Evolutionary conservation across 345 rosid genomes (phyloP).

Genomic region (Bruguiera sexangula): DNA sequence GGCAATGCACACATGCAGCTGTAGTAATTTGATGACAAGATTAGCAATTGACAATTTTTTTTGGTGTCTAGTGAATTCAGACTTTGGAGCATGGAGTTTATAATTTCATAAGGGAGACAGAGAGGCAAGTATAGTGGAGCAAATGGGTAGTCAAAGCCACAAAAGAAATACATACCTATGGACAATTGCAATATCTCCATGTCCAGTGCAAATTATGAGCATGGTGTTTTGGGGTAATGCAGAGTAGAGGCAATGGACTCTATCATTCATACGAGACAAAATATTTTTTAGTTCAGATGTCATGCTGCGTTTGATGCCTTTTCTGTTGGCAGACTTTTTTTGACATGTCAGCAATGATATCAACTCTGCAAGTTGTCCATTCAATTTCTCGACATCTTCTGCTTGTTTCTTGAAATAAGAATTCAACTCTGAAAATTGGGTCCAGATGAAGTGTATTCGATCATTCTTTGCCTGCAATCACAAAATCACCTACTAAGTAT

Average conservation of each 20-base stretch:
- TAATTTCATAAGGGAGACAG: neutral
- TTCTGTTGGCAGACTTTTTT: slow-evolving; percentile 37
- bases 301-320: slow-evolving; percentile 38
- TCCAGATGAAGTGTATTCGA: slow-evolving; percentile 71
- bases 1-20: neutral
- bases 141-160: neutral
- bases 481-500: slow-evolving; percentile 4
- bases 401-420: slow-evolving; percentile 62
- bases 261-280: slow-evolving; percentile 46
- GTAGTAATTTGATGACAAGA: neutral
- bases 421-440: slow-evolving; percentile 82
- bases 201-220: slow-evolving; percentile 94
- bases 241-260: slow-evolving; percentile 46
- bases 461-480: slow-evolving; percentile 63
- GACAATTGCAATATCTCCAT: slow-evolving; percentile 84
- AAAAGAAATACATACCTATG: slow-evolving; percentile 46
- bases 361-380: slow-evolving; percentile 70
- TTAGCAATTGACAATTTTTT: neutral
- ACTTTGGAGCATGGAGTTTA: neutral
- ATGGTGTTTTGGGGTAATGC: slow-evolving; percentile 74
- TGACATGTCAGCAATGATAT: slow-evolving; percentile 72
- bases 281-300: slow-evolving; percentile 63
- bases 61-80: neutral
- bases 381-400: slow-evolving; percentile 54
- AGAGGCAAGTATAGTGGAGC: slow-evolving; percentile 2